Percentiles rank a stretch among this genome's conserved stretches.
These are phyloP conservation scores for Fusarium sp. DNA, from an alignment of 2,329 filamentous ascomycete species.

Conservation along the genomic window DNA sequence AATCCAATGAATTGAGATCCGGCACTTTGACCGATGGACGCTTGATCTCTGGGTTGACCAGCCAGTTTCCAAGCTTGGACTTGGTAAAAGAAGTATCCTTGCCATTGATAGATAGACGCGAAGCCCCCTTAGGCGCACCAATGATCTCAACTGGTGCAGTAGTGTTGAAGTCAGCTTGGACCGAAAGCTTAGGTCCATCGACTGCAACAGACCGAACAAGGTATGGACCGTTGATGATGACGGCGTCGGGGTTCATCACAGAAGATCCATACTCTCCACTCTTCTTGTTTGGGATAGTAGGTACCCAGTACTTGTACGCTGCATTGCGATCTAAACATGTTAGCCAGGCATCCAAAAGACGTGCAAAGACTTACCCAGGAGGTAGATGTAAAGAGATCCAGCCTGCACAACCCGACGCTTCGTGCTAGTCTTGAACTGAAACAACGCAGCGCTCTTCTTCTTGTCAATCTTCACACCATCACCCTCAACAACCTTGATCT, in stretches of 20 bases:
- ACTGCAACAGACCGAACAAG: slow-evolving; percentile 68
- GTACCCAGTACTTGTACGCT: slow-evolving; percentile 75
- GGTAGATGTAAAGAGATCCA: slow-evolving; percentile 53
- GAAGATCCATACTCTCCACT: slow-evolving; percentile 46
- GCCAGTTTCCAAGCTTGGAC: slow-evolving; percentile 56
- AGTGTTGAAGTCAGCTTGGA: slow-evolving; percentile 76
- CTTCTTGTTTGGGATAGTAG: slow-evolving; percentile 56
- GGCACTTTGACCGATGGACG: slow-evolving; percentile 64
- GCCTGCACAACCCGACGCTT: slow-evolving; percentile 45
- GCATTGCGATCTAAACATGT: slow-evolving; percentile 61
- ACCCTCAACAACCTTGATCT: slow-evolving; percentile 37
- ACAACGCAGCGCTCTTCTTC: slow-evolving; percentile 26
- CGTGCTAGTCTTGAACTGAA: slow-evolving; percentile 45
- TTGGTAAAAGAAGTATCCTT: slow-evolving; percentile 47
- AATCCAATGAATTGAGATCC: slow-evolving; percentile 64
- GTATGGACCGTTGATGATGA: slow-evolving; percentile 70
- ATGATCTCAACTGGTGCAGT: slow-evolving; percentile 75
- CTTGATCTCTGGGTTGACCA: slow-evolving; percentile 56
- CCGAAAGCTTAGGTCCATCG: slow-evolving; percentile 61
- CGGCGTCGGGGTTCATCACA: slow-evolving; percentile 41
- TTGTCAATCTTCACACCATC: slow-evolving; percentile 39
- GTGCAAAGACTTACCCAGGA: slow-evolving; percentile 41
- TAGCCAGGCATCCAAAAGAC: too few relatives aligned
- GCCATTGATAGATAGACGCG: slow-evolving; percentile 55
- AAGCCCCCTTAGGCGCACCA: slow-evolving; percentile 61